A percentile compares a stretch with the other conserved stretches of the same genome.
phyloP scores from a whole-genome alignment of 2,329 filamentous ascomycete genomes.

The Chaetomium sp. region DNA sequence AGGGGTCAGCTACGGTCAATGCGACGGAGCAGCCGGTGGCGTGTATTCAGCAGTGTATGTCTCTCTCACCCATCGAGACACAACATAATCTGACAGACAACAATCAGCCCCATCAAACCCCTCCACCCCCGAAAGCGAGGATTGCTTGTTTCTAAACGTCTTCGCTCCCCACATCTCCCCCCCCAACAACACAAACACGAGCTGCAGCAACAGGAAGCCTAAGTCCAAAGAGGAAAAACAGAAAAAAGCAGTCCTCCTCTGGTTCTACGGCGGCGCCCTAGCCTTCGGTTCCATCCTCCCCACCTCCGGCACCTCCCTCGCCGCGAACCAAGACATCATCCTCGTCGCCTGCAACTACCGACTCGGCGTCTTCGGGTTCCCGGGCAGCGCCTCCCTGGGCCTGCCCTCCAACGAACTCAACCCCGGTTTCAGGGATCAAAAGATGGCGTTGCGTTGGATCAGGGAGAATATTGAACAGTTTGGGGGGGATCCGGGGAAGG shows the following conservation, averaged over 20 bases:
- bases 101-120: not conserved
- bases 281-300: not conserved
- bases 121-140: not conserved
- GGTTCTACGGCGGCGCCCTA: not conserved
- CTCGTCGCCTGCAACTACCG: not conserved
- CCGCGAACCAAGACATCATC: not conserved
- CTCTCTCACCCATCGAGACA: not conserved
- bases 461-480: conserved; percentile 26
- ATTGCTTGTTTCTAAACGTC: not conserved
- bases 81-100: not conserved
- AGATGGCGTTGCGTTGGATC: conserved; percentile 25
- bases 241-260: not conserved
- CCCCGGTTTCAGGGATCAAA: conserved; percentile 2
- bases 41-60: not conserved
- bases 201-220: not conserved
- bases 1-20: not conserved
- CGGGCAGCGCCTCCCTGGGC: not conserved
- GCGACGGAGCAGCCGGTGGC: not conserved
- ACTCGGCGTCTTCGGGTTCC: not conserved
- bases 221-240: not conserved
- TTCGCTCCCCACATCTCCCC: not conserved
- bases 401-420: not conserved
- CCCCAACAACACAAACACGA: too few relatives aligned
- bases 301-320: not conserved
- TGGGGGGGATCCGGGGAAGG: conserved; percentile 24